Percentiles rank a stretch among this genome's conserved stretches.
Evolutionary conservation across 83 land plant genomes (phyloP).

Genomic region (Picea abies): DNA sequence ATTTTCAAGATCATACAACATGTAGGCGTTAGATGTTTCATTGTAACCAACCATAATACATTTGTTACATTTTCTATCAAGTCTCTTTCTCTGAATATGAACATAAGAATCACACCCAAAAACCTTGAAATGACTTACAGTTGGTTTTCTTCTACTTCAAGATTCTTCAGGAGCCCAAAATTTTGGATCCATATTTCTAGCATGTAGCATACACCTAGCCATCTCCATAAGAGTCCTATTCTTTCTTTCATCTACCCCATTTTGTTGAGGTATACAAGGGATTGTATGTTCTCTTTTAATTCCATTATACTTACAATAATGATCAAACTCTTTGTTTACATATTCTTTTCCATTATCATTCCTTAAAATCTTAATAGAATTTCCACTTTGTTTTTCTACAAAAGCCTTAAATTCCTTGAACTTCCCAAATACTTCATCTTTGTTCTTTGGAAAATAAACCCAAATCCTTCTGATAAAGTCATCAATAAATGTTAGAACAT

Average conservation of each 20-base stretch:
- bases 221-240: slow-evolving; percentile 14
- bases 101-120: background rate
- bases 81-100: background rate
- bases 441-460: background rate
- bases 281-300: background rate
- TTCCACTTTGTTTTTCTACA: background rate
- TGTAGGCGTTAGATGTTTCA: background rate
- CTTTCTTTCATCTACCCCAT: slow-evolving; percentile 25
- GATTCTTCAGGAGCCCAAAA: slow-evolving; percentile 12
- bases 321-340: background rate
- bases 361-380: background rate
- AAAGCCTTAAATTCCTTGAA: background rate
- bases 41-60: background rate
- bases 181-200: background rate
- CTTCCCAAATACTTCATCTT: background rate
- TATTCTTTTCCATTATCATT: background rate
- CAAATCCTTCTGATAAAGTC: background rate
- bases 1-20: background rate
- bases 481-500: background rate
- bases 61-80: background rate
- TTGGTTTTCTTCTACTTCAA: background rate
- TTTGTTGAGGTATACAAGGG: slow-evolving; percentile 12
- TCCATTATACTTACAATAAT: background rate
- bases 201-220: slow-evolving; percentile 7
- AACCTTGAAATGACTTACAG: background rate